Evolutionary conservation across 2,329 filamentous ascomycete species (phyloP).

Genomic region (Talaromyces sp.): DNA sequence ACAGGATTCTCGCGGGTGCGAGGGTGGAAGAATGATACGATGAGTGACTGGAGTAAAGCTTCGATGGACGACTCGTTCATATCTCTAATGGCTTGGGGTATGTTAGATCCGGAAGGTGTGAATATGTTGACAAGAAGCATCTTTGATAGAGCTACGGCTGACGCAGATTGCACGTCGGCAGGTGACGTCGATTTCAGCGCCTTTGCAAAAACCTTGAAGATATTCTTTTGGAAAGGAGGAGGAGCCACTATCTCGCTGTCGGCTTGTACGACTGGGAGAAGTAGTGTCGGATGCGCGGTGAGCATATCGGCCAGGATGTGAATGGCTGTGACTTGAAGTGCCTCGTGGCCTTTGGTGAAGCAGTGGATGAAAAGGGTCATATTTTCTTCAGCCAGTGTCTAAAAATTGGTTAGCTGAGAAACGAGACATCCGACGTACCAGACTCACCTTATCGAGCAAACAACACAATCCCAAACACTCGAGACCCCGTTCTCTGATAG

Average conservation of each 20-base stretch:
- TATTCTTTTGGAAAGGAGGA: conserved; percentile 52
- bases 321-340: conserved; percentile 81
- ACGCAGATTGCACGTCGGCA: conserved; percentile 73
- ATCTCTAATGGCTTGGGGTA: conserved; percentile 47
- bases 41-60: conserved; percentile 73
- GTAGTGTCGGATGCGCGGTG: conserved; percentile 77
- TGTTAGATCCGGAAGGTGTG: conserved; percentile 46
- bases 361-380: conserved; percentile 91
- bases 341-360: conserved; percentile 86
- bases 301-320: conserved; percentile 93
- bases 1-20: conserved; percentile 74
- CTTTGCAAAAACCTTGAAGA: conserved; percentile 82
- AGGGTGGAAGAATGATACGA: conserved; percentile 86
- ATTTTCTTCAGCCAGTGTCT: conserved; percentile 86
- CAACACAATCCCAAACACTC: conserved; percentile 88
- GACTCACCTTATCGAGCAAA: conserved; percentile 70
- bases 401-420: conserved; percentile 17
- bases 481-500: conserved; percentile 84
- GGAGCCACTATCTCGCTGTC: conserved; percentile 50
- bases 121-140: conserved; percentile 77
- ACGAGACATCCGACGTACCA: neutral
- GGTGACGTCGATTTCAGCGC: conserved; percentile 69
- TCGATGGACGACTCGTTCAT: conserved; percentile 59
- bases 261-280: conserved; percentile 53
- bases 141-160: conserved; percentile 78